Percentiles rank a stretch among this genome's conserved stretches.
phyloP scores from a whole-genome alignment of 2,329 filamentous ascomycete genomes.

The Ambrosiella cleistominuta region DNA sequence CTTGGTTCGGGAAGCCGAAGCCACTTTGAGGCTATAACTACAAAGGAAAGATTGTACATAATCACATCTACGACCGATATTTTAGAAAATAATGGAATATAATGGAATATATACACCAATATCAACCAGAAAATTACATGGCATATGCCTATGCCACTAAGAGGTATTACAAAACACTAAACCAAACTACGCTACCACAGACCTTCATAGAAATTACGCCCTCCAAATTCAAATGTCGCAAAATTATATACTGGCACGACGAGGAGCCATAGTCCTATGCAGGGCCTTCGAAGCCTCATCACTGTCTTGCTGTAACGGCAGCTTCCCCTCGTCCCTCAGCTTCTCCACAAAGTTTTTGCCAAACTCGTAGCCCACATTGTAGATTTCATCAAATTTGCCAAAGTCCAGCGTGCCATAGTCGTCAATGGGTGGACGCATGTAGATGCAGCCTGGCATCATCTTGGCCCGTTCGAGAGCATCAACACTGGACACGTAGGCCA shows the following conservation, averaged over 20 bases:
- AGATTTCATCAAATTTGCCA: conserved; percentile 94
- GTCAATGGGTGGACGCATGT: conserved; percentile 92
- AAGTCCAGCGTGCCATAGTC: conserved; percentile 90
- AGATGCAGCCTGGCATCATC: conserved; percentile 73
- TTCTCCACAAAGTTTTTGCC: conserved; percentile 64
- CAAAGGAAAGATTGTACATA: not conserved
- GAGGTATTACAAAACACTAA: conserved; percentile 3
- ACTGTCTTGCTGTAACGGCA: conserved; percentile 53
- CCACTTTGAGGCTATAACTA: not conserved
- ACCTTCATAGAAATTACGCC: not conserved
- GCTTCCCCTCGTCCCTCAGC: conserved; percentile 58
- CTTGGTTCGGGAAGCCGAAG: conserved; percentile 24
- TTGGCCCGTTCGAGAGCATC: conserved; percentile 91
- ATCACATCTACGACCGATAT: not conserved
- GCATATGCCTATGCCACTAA: not conserved
- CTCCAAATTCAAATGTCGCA: not conserved
- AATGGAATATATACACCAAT: conserved; percentile 6
- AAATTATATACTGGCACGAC: conserved; percentile 54
- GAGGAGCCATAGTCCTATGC: conserved; percentile 60
- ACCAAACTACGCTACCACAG: not conserved
- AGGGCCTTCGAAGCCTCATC: conserved; percentile 49
- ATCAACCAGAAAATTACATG: not conserved
- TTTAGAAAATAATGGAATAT: not conserved
- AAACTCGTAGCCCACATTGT: conserved; percentile 70
- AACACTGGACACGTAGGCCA: conserved; percentile 88